phyloP scores from a whole-genome alignment of 257 asterid species.

The Euphrasia confusa region DNA sequence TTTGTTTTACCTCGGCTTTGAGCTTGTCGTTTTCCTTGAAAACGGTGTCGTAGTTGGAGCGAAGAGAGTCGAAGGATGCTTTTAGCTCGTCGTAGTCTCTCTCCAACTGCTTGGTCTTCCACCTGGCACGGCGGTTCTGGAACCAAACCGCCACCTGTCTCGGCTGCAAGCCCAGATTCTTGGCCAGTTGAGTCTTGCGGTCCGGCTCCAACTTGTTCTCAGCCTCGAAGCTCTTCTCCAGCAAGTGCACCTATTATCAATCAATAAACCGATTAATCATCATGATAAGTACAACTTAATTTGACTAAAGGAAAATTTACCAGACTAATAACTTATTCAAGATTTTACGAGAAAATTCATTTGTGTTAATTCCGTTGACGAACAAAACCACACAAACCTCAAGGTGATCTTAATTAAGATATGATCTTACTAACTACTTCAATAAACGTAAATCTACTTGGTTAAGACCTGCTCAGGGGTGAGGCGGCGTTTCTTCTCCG shows the following conservation, averaged over 20 bases:
- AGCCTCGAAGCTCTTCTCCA: slow-evolving; percentile 91
- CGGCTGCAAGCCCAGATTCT: slow-evolving; percentile 88
- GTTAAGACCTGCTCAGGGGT: slow-evolving; percentile 66
- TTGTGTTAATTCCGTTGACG: too few relatives aligned
- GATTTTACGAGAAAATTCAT: too few relatives aligned
- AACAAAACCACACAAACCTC: too few relatives aligned
- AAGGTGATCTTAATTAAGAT: too few relatives aligned
- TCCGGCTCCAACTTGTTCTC: slow-evolving; percentile 99
- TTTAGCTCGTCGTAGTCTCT: slow-evolving; percentile 85
- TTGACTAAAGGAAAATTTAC: too few relatives aligned
- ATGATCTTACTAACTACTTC: neutral
- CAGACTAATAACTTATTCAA: too few relatives aligned
- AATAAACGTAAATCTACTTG: slow-evolving; percentile 12
- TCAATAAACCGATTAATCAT: neutral
- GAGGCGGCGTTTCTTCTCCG: slow-evolving; percentile 97
- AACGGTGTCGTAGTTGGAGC: slow-evolving; percentile 60
- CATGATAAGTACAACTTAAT: too few relatives aligned
- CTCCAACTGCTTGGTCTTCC: slow-evolving; percentile 97
- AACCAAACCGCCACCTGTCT: slow-evolving; percentile 99
- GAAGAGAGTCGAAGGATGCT: slow-evolving; percentile 79
- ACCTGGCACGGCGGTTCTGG: slow-evolving; percentile 99
- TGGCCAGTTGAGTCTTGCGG: slow-evolving; percentile 83
- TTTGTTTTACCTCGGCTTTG: slow-evolving; percentile 68
- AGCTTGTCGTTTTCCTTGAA: slow-evolving; percentile 77
- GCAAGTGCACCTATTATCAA: slow-evolving; percentile 62